phyloP scores from a whole-genome alignment of 345 rosid species.

The Rhizophora apiculata region DNA sequence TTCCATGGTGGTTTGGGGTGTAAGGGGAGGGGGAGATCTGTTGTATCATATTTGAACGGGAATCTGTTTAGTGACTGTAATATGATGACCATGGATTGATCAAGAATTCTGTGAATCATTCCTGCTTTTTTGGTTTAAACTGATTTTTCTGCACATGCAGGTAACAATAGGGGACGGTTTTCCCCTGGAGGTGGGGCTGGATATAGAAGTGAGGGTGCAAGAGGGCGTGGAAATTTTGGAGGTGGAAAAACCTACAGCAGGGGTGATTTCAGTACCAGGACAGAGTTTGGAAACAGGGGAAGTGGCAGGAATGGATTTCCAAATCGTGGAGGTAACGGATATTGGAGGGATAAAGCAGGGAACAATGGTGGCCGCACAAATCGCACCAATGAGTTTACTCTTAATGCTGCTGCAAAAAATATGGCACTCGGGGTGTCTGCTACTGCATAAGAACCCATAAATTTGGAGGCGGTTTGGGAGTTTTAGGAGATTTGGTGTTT shows the following conservation, averaged over 20 bases:
- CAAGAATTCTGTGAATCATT: no score
- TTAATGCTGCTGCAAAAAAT: constrained; percentile 34
- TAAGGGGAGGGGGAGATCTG: no score
- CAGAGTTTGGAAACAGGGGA: constrained; percentile 65
- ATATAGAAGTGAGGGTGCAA: constrained; percentile 69
- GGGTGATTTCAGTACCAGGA: constrained; percentile 48
- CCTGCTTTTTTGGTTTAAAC: no score
- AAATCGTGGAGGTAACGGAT: constrained; percentile 56
- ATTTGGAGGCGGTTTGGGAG: neutral
- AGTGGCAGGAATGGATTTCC: constrained; percentile 56
- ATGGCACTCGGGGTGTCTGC: constrained; percentile 50
- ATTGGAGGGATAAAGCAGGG: constrained; percentile 38
- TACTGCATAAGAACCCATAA: constrained; percentile 37
- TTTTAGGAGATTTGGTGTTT: constrained; percentile 6
- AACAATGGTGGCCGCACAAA: constrained; percentile 42
- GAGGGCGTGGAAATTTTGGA: constrained; percentile 70
- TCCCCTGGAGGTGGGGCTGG: constrained; percentile 54
- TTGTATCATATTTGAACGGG: no score
- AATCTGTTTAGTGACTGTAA: no score
- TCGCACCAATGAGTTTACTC: constrained; percentile 36
- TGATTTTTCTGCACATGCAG: constrained; percentile 27
- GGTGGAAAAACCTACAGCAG: constrained; percentile 66
- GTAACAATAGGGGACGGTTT: constrained; percentile 58
- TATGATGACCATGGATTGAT: no score
- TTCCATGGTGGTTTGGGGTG: no score